phyloP scores from a whole-genome alignment of 2,329 filamentous ascomycete genomes.

The Bipolaris victoriae region DNA sequence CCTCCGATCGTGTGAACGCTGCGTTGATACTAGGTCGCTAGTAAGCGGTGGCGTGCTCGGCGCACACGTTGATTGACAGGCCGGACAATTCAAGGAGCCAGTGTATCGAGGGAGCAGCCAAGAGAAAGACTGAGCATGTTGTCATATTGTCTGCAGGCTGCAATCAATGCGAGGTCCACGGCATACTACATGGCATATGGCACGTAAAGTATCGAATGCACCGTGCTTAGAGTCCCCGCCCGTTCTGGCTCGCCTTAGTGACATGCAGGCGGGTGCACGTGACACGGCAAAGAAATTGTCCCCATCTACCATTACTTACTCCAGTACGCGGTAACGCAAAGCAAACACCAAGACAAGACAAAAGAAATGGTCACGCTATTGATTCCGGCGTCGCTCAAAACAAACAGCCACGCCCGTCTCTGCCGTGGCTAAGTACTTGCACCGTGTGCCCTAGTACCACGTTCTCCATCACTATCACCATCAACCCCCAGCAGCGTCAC shows the following conservation, averaged over 20 bases:
- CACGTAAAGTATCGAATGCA: too few relatives aligned
- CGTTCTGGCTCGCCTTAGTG: neutral
- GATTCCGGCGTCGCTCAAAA: neutral
- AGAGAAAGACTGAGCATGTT: neutral
- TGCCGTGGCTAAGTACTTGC: neutral
- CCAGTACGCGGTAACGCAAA: neutral
- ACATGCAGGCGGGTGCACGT: neutral
- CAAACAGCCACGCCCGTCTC: neutral
- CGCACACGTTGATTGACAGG: neutral
- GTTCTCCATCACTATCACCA: slow-evolving; percentile 1
- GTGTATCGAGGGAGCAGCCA: neutral
- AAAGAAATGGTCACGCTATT: slow-evolving; percentile 1
- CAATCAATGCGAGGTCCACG: slow-evolving; percentile 21
- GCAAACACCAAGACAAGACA: neutral
- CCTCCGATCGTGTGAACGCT: neutral
- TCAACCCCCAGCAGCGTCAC: neutral
- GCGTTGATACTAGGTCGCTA: neutral
- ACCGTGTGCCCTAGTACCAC: neutral
- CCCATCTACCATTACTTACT: too few relatives aligned
- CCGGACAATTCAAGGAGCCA: neutral
- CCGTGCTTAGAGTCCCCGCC: too few relatives aligned
- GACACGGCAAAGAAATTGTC: slow-evolving; percentile 3
- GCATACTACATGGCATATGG: neutral
- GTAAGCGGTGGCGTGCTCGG: neutral
- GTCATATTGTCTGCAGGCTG: slow-evolving; percentile 1